A percentile compares a stretch with the other conserved stretches of the same genome.
Conservation (phyloP, 2,329 filamentous ascomycete species). For the Cercospora zeae-maydis region DNA sequence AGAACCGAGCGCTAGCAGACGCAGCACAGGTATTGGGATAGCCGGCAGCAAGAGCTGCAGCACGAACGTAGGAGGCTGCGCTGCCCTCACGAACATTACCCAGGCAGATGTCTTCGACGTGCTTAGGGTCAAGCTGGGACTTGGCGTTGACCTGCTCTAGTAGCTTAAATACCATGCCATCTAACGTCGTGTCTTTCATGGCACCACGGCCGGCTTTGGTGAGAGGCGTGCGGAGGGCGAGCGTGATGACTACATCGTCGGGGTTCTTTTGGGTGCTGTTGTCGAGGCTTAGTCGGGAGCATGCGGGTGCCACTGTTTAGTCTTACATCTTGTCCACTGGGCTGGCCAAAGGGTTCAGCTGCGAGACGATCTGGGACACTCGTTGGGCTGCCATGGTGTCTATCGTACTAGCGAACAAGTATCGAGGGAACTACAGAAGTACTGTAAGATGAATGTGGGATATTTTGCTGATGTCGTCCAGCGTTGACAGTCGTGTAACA, state of each 20-base stretch:
- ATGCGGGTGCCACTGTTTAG: background rate
- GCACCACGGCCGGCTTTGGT: constrained; percentile 87
- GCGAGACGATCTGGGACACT: constrained; percentile 20
- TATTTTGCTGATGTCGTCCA: background rate
- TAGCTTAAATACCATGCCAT: constrained; percentile 79
- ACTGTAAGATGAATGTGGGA: background rate
- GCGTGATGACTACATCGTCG: constrained; percentile 94
- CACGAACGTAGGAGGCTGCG: constrained; percentile 82
- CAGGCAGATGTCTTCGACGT: constrained; percentile 69
- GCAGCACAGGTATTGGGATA: constrained; percentile 83
- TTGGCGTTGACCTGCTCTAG: constrained; percentile 58
- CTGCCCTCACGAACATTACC: constrained; percentile 83
- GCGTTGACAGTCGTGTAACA: background rate
- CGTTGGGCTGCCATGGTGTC: constrained; percentile 10
- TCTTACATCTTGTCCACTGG: constrained; percentile 23
- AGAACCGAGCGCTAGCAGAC: constrained; percentile 85
- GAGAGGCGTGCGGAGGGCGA: constrained; percentile 83
- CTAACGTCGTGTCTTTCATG: constrained; percentile 89
- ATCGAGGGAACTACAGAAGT: background rate
- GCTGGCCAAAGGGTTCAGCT: constrained; percentile 19
- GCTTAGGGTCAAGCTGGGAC: constrained; percentile 34
- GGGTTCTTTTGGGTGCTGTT: constrained; percentile 60
- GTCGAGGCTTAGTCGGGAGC: background rate
- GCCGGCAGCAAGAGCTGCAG: constrained; percentile 80
- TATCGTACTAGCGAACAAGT: background rate